Conservation (phyloP, 768 basidiomycete species). For the Steccherinum ochraceum region DNA sequence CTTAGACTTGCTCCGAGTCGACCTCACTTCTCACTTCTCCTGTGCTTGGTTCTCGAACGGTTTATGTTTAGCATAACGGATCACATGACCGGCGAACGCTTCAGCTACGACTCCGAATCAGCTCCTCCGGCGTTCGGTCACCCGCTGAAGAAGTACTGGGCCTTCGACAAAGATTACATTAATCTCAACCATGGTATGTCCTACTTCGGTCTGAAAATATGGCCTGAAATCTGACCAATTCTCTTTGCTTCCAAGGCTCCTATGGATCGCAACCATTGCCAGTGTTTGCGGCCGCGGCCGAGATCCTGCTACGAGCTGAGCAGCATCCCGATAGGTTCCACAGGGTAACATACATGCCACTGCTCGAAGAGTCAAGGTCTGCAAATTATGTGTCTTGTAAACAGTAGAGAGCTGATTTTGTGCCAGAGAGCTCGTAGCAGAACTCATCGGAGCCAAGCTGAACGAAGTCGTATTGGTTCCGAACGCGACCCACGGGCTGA, state of each 20-base stretch:
- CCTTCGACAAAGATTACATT: conserved; percentile 48
- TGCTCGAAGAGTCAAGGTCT: conserved; percentile 11
- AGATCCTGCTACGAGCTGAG: conserved; percentile 10
- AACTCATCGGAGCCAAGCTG: conserved; percentile 39
- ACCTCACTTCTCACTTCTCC: too few species aligned
- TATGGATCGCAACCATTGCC: conserved; percentile 17
- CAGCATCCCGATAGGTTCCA: conserved; percentile 16
- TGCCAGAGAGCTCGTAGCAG: conserved; percentile 38
- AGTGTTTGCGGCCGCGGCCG: conserved; percentile 6
- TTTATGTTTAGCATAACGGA: too few species aligned
- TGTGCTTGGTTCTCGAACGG: too few species aligned
- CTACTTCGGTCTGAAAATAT: neutral
- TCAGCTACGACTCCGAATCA: neutral
- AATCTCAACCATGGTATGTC: conserved; percentile 58
- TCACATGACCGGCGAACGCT: neutral
- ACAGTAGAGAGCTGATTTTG: too few species aligned
- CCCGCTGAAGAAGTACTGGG: conserved; percentile 42
- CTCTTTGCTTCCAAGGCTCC: conserved; percentile 9
- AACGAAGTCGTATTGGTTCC: conserved; percentile 51
- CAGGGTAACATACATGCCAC: conserved; percentile 6
- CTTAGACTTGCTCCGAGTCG: too few species aligned
- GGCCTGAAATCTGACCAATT: too few species aligned
- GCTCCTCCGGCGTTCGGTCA: conserved; percentile 46
- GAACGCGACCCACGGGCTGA: conserved; percentile 58
- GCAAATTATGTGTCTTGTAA: neutral